Percentiles rank a stretch among this genome's conserved stretches.
These are phyloP conservation scores for Chaetomium fimeti DNA, from an alignment of 495 filamentous ascomycete genomes.

Conservation along the genomic window DNA sequence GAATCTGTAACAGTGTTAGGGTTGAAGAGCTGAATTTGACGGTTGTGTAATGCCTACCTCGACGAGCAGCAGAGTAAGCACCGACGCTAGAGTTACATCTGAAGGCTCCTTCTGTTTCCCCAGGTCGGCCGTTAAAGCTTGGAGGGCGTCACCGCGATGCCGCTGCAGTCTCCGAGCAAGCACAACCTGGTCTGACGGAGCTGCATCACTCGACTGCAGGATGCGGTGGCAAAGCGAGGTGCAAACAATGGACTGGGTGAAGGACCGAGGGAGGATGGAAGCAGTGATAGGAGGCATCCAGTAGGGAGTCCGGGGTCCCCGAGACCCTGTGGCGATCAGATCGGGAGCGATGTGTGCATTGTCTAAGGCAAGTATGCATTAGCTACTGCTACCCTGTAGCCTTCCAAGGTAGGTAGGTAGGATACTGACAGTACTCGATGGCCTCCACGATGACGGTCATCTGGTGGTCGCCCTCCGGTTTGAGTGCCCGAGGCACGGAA, in stretches of 20 bases:
- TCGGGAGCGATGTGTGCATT: constrained; percentile 4
- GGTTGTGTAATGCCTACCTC: neutral
- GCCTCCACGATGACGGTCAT: constrained; percentile 2
- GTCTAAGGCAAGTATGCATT: neutral
- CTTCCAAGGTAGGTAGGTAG: neutral
- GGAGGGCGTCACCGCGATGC: constrained; percentile 7
- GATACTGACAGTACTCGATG: constrained; percentile 12
- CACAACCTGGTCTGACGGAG: neutral
- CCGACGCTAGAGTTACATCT: neutral
- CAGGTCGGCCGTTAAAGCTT: neutral
- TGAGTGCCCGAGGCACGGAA: neutral
- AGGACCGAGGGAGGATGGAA: neutral
- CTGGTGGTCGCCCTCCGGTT: neutral
- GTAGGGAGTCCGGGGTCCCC: neutral
- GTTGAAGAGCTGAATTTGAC: neutral
- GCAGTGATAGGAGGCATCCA: constrained; percentile 2
- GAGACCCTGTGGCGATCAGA: neutral
- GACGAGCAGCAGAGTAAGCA: constrained; percentile 1
- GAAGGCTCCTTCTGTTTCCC: neutral
- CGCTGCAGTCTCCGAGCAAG: constrained; percentile 9
- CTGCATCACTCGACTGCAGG: constrained; percentile 4
- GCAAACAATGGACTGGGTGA: constrained; percentile 6
- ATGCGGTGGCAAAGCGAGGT: constrained; percentile 16
- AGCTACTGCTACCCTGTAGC: neutral
- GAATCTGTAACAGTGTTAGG: constrained; percentile 2